Evolutionary conservation across 768 basidiomycete species (phyloP), one percentile per base, ranked within the genome.

Genomic region (Tylopilus rubrobrunneus): DNA sequence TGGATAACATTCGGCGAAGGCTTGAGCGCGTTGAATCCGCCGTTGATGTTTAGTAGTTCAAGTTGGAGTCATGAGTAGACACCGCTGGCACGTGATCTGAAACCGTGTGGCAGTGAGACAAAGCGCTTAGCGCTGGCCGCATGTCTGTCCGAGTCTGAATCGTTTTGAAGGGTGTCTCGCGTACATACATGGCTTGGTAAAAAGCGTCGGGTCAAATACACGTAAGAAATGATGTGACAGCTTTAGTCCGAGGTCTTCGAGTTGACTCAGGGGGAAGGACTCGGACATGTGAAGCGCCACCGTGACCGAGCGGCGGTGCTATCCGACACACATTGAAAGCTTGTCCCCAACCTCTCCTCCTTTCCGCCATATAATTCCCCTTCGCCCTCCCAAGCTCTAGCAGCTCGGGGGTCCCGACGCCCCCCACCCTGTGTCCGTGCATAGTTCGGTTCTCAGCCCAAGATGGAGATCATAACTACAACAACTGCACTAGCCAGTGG

Each of bases 381-480:
- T 8, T 40, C 37, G 36, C n/a, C 51, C 2, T 39, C 49, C 19
- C 21, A 41, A 12, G 10, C 19, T 53, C 51, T 49, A 23, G 36
- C 4, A 49, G 46, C 37, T 37, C 51, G 56, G 56, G 55, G 44
- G 49, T 31, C 25, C 45, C 23, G 45, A 28, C 53, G 36, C 41
- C 62, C 62, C 36, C 46, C 48, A 14, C 49, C 43, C n/a, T n/a
- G 17, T 37, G 27, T 46, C 43, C 31, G 42, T 19, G 27, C 39
- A 46, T 33, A 33, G 31, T 34, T 31, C 23, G 34, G 43, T 48
- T 27, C 40, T 48, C 21, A 51, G 11, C 46, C 45, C n/a, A 52
- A 37, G 21, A 49, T 41, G 56, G 43, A 39, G 55, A 56, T 57
- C 42, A 69, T 67, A 64, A 44, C 57, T 46, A 44, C 54, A 42